phyloP scores from a whole-genome alignment of 2,329 filamentous ascomycete species.

The Elsinoe perseae region DNA sequence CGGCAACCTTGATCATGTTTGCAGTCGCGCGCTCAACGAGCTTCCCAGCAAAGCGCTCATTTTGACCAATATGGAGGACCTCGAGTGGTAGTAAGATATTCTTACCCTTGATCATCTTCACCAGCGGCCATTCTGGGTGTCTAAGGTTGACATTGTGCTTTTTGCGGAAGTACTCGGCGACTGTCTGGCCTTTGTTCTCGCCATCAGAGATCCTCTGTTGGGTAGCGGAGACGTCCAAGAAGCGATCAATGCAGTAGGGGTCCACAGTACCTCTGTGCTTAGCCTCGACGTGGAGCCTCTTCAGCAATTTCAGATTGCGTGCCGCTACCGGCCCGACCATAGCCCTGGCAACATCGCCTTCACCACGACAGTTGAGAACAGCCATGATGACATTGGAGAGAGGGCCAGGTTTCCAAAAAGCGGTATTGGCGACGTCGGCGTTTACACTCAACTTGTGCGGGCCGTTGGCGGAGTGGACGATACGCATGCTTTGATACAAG shows the following conservation, averaged over 20 bases:
- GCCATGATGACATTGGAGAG: slow-evolving; percentile 31
- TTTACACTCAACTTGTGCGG: slow-evolving; percentile 63
- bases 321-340: slow-evolving; percentile 1
- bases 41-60: slow-evolving; percentile 53
- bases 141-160: slow-evolving; percentile 44
- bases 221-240: slow-evolving; percentile 38
- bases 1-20: slow-evolving; percentile 88
- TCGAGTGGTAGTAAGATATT: slow-evolving; percentile 51
- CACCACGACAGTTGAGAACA: slow-evolving; percentile 22
- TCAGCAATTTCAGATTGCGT: slow-evolving; percentile 37
- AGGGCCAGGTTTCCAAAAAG: slow-evolving; percentile 61
- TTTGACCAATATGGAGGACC: slow-evolving; percentile 43
- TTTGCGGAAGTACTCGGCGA: slow-evolving; percentile 51
- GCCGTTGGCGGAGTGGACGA: slow-evolving; percentile 54
- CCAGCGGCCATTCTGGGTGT: slow-evolving; percentile 46
- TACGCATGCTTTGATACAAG: slow-evolving; percentile 75
- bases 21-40: slow-evolving; percentile 59
- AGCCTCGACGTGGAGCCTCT: slow-evolving; percentile 35
- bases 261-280: slow-evolving; percentile 34
- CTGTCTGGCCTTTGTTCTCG: slow-evolving; percentile 40
- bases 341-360: slow-evolving; percentile 28
- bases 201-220: slow-evolving; percentile 39
- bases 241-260: slow-evolving; percentile 45
- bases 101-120: slow-evolving; percentile 48
- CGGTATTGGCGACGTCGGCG: slow-evolving; percentile 83